These are phyloP conservation scores for Calonectria pauciramosa DNA, from an alignment of 2,329 filamentous ascomycete species.

Conservation along the genomic window DNA sequence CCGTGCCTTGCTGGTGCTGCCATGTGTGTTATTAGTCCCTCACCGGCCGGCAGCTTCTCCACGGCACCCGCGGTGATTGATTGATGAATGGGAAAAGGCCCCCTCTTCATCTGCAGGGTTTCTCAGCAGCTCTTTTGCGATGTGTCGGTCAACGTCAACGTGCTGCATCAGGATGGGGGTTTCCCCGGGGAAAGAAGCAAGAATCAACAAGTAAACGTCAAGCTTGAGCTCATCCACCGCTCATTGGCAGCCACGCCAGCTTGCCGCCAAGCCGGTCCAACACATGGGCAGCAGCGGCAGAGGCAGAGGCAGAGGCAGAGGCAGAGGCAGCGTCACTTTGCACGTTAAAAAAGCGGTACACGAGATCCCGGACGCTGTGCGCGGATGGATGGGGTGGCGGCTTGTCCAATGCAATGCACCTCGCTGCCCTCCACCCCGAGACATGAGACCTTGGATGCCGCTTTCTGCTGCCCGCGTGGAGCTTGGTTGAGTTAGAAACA, in stretches of 20 bases:
- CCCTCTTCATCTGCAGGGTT: constrained; percentile 1
- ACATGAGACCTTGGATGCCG: not conserved
- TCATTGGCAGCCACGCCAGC: not conserved
- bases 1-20: constrained; percentile 2
- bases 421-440: not conserved
- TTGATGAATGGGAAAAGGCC: not conserved
- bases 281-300: not conserved
- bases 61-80: not conserved
- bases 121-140: not conserved
- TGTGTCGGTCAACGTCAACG: constrained; percentile 12
- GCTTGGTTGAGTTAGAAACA: constrained; percentile 7
- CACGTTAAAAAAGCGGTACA: not conserved
- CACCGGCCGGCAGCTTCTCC: constrained; percentile 3
- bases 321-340: not conserved
- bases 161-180: not conserved
- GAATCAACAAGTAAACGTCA: not conserved
- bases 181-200: not conserved
- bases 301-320: not conserved
- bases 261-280: not conserved
- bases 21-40: not conserved
- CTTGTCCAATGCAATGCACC: constrained; percentile 9
- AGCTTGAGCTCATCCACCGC: not conserved
- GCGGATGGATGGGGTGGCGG: not conserved
- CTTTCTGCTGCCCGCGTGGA: not conserved
- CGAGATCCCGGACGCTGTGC: not conserved